Base-by-base conservation (phyloP, 2,329 filamentous ascomycete genomes). In the Colletotrichum ledebouriae region DNA sequence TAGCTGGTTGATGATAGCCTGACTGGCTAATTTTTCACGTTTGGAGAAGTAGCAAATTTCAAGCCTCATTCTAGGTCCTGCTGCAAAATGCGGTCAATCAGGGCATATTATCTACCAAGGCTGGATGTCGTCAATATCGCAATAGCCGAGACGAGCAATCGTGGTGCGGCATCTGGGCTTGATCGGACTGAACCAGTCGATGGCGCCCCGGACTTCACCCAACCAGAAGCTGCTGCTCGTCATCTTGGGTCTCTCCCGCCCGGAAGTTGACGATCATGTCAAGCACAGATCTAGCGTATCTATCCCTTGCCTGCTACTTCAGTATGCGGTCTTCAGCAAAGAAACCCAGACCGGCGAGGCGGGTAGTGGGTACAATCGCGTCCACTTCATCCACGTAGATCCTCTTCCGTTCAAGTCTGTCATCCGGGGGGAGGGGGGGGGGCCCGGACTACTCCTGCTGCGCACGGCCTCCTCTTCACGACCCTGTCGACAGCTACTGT, bases 391-490 rank as follows among this genome's bases (percentile, higher is more conserved):
- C 25, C 22, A 22, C 22, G 22, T 22, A 22, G 22, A 22, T 22
- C 22, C 22, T 39, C 61, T 56, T 69, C 61, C 55, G 42, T 44
- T 55, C 49, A 60, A 60, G 56, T 63, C 64, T 58, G 52, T 56
- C 59, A 64, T 42, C 44, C 47, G 13, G 39, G 64, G 63, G 29
- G 34, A 50, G 33, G n/a, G n/a, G n/a, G n/a, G n/a, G n/a, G n/a
- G n/a, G n/a, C n/a, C 42, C 58, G 52, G 42, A 39, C 25, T 25
- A 12, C 39, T 46, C 52, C 42, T 59, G 39, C 22, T 2, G 56
- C 61, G 61, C 66, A 69, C 66, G 62, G 50, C 56, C 66, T 50
- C 49, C 59, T 58, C 55, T 29, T 33, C 15, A 56, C 34, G 17
- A 56, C 66, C 61, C 56, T 66, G 56, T 37, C 55, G 44, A 65